Percentiles rank a stretch among this genome's conserved stretches.
Evolutionary conservation across 1,139 yeast species (phyloP).

Genomic region (Hyphopichia burtonii): DNA sequence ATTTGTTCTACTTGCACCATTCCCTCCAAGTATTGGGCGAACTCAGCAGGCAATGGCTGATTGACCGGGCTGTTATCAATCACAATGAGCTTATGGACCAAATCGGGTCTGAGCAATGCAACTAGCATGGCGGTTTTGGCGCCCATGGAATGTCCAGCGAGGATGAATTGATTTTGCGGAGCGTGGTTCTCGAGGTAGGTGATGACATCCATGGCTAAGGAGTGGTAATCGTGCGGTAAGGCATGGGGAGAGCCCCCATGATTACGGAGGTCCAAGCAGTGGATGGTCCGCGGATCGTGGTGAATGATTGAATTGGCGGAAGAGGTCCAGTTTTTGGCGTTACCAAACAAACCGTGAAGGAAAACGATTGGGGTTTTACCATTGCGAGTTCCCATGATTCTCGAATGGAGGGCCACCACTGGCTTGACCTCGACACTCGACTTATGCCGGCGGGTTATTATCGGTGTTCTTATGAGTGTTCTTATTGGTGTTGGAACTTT

Average conservation of each 20-base stretch:
- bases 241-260: conserved; percentile 51
- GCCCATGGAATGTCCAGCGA: conserved; percentile 52
- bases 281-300: conserved; percentile 28
- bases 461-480: too few species aligned
- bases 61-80: conserved; percentile 49
- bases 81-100: conserved; percentile 38
- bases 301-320: conserved; percentile 36
- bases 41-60: conserved; percentile 22
- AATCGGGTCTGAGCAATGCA: conserved; percentile 36
- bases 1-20: conserved; percentile 30
- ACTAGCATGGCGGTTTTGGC: conserved; percentile 53
- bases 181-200: conserved; percentile 25
- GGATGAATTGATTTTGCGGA: conserved; percentile 11
- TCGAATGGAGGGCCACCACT: background rate
- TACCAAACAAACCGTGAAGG: conserved; percentile 52
- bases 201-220: conserved; percentile 45
- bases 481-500: too few species aligned
- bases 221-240: conserved; percentile 41
- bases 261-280: conserved; percentile 50
- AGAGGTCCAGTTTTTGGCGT: conserved; percentile 36
- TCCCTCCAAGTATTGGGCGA: conserved; percentile 27
- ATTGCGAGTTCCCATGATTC: background rate
- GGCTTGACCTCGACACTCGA: too few species aligned
- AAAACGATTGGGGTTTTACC: conserved; percentile 33
- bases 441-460: too few species aligned